A percentile compares a stretch with the other conserved stretches of the same genome.
These are phyloP conservation scores for Rugosomyces carneus DNA, from an alignment of 1,284 basidiomycete genomes.

Conservation along the genomic window DNA sequence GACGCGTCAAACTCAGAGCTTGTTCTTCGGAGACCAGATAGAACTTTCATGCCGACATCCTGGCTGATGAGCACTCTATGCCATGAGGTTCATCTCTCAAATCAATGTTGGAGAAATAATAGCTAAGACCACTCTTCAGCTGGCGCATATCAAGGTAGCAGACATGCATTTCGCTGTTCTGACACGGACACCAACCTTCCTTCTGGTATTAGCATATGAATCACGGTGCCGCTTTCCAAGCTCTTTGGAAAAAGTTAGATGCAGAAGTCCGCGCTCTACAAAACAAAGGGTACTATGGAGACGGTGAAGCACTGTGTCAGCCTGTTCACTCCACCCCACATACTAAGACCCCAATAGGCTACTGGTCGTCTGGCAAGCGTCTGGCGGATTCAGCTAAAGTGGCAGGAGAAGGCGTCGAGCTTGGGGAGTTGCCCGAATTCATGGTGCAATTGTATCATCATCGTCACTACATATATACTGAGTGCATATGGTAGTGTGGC, in stretches of 20 bases:
- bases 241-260: slow-evolving; percentile 59
- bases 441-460: slow-evolving; percentile 39
- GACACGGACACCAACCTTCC: not conserved
- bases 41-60: slow-evolving; percentile 54
- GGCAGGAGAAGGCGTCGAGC: slow-evolving; percentile 42
- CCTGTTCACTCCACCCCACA: not conserved
- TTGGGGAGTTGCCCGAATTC: slow-evolving; percentile 65
- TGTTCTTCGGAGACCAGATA: slow-evolving; percentile 56
- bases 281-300: slow-evolving; percentile 69
- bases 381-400: slow-evolving; percentile 57
- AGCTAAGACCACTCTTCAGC: slow-evolving; percentile 29
- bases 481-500: slow-evolving; percentile 49
- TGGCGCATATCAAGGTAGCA: slow-evolving; percentile 71
- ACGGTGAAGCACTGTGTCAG: slow-evolving; percentile 39
- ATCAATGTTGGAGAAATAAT: not conserved
- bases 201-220: slow-evolving; percentile 61
- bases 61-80: slow-evolving; percentile 75
- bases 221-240: slow-evolving; percentile 68
- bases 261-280: slow-evolving; percentile 64
- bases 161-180: not conserved
- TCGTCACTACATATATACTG: slow-evolving; percentile 5
- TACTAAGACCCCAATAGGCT: slow-evolving; percentile 38
- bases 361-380: slow-evolving; percentile 72
- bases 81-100: slow-evolving; percentile 55
- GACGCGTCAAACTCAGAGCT: slow-evolving; percentile 39